Evolutionary conservation across 2,329 filamentous ascomycete species (phyloP).

Genomic region (Microascus cirrosus): DNA sequence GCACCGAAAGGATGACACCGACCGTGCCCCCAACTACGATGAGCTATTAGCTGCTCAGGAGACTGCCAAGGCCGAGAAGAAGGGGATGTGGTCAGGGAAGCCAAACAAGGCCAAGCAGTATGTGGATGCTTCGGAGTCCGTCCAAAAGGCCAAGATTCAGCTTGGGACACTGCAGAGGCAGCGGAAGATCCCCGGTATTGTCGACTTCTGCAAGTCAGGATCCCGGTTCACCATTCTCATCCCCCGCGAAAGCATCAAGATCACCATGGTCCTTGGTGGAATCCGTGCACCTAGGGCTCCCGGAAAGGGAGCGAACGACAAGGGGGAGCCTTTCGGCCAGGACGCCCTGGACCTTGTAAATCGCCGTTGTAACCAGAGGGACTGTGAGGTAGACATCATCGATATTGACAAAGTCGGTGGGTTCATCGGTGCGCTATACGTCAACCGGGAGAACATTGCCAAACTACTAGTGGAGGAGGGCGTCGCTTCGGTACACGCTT

Average conservation of each 20-base stretch:
- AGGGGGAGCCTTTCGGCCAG: constrained; percentile 86
- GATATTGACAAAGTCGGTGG: constrained; percentile 94
- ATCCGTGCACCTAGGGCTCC: constrained; percentile 85
- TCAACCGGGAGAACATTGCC: constrained; percentile 92
- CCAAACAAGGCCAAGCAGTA: constrained; percentile 72
- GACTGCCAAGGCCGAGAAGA: constrained; percentile 73
- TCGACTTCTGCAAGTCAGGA: constrained; percentile 97
- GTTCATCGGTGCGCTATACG: constrained; percentile 89
- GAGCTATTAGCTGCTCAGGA: constrained; percentile 73
- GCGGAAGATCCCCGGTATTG: constrained; percentile 82
- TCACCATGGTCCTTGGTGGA: constrained; percentile 88
- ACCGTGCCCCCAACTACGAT: constrained; percentile 90
- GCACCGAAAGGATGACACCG: constrained; percentile 88
- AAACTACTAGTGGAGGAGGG: constrained; percentile 91
- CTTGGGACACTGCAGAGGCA: constrained; percentile 78
- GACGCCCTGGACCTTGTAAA: constrained; percentile 90
- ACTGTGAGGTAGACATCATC: constrained; percentile 91
- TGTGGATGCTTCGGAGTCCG: constrained; percentile 79
- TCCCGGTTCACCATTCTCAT: constrained; percentile 88
- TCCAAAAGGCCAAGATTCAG: constrained; percentile 94
- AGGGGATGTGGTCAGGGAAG: constrained; percentile 93
- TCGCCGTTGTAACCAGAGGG: constrained; percentile 79
- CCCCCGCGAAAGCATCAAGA: constrained; percentile 84
- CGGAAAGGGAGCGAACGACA: constrained; percentile 54
- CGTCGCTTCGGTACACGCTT: constrained; percentile 81